phyloP scores from a whole-genome alignment of 129 eudicot genomes.

The Ambrosia artemisiifolia region DNA sequence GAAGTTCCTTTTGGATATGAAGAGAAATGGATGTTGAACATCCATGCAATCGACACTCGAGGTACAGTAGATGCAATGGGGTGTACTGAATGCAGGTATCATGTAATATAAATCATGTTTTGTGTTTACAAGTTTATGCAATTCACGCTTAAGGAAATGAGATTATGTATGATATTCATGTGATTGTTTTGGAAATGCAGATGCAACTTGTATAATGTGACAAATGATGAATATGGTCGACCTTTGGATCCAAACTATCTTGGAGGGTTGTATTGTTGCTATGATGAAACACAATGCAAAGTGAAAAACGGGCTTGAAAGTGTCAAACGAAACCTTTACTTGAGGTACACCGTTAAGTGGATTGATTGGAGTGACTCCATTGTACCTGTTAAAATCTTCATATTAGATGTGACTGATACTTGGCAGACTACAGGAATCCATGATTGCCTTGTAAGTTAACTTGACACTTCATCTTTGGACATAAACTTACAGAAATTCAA shows the following conservation, averaged over 20 bases:
- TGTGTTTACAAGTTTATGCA: no score
- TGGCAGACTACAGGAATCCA: conserved; percentile 49
- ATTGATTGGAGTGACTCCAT: conserved; percentile 58
- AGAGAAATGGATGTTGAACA: conserved; percentile 64
- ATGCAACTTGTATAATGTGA: conserved; percentile 64
- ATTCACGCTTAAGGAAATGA: neutral
- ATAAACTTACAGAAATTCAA: neutral
- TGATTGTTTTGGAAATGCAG: conserved; percentile 33
- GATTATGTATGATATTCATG: neutral
- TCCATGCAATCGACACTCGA: conserved; percentile 74
- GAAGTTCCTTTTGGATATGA: conserved; percentile 64
- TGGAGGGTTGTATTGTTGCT: conserved; percentile 72
- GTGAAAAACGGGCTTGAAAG: conserved; percentile 44
- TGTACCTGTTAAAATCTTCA: conserved; percentile 58
- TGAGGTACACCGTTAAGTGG: conserved; percentile 71
- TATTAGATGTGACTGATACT: conserved; percentile 67
- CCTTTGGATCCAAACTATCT: conserved; percentile 37
- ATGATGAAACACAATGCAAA: conserved; percentile 57
- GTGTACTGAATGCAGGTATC: conserved; percentile 60
- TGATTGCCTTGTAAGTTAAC: conserved; percentile 31
- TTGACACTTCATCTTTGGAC: neutral
- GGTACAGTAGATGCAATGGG: conserved; percentile 56
- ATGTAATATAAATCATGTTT: neutral
- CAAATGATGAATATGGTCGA: conserved; percentile 37
- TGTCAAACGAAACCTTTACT: conserved; percentile 39